A percentile compares a stretch with the other conserved stretches of the same genome.
Conservation (phyloP, 805 yeast genomes). For the Lipomyces kockii region DNA sequence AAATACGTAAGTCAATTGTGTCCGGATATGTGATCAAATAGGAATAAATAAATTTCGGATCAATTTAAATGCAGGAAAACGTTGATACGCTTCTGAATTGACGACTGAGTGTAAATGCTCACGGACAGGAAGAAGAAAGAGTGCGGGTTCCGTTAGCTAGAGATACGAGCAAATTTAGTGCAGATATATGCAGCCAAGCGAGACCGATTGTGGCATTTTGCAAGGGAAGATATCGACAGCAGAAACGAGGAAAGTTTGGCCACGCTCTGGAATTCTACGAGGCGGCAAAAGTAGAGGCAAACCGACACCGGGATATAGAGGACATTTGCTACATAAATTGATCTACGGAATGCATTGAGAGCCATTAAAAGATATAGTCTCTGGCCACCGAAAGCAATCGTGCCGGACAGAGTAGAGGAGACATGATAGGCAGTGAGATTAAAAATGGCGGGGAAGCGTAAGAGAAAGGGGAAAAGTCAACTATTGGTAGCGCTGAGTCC, state of each 20-base stretch:
- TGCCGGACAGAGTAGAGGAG: background rate
- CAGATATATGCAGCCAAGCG: background rate
- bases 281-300: background rate
- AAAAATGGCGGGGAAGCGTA: background rate
- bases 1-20: background rate
- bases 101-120: background rate
- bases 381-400: background rate
- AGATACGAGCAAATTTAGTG: background rate
- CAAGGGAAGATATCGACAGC: background rate
- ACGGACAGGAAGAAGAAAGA: background rate
- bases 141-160: background rate
- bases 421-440: background rate
- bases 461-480: background rate
- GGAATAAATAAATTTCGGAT: too few species aligned
- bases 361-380: background rate
- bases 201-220: background rate
- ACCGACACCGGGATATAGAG: background rate
- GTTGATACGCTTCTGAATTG: background rate
- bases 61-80: too few species aligned
- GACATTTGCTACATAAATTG: background rate
- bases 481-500: background rate
- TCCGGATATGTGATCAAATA: background rate
- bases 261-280: background rate
- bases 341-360: background rate
- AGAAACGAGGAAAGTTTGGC: background rate